phyloP scores from a whole-genome alignment of 352 stramenopile genomes.

The Peronosclerospora sorghi region DNA sequence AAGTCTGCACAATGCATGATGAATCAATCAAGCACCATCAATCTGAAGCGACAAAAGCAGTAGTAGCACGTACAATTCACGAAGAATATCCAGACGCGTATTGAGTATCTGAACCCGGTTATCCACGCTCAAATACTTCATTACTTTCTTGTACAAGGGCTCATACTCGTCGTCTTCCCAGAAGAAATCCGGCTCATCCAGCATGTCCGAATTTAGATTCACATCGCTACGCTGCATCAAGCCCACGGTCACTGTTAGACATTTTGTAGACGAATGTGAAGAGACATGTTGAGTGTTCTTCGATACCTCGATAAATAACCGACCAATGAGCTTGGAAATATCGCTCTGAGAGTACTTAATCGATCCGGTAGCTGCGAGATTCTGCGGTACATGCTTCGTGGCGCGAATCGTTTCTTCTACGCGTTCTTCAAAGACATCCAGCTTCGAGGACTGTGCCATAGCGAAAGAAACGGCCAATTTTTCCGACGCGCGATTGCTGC shows the following conservation, averaged over 20 bases:
- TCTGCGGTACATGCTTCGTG: slow-evolving; percentile 84
- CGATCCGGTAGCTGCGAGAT: slow-evolving; percentile 77
- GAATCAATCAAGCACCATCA: background rate
- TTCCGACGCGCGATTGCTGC: slow-evolving; percentile 70
- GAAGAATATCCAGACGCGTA: slow-evolving; percentile 87
- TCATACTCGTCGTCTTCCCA: slow-evolving; percentile 91
- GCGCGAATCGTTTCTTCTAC: slow-evolving; percentile 83
- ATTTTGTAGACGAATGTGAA: background rate
- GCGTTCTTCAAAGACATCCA: slow-evolving; percentile 89
- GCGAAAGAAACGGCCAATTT: slow-evolving; percentile 89
- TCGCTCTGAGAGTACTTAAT: slow-evolving; percentile 86
- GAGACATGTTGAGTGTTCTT: background rate
- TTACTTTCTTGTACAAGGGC: slow-evolving; percentile 85
- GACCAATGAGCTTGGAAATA: slow-evolving; percentile 87
- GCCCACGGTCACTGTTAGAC: slow-evolving; percentile 10
- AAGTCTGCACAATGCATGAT: slow-evolving; percentile 29
- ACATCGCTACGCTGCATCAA: slow-evolving; percentile 75
- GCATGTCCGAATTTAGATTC: slow-evolving; percentile 91
- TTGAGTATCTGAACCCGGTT: slow-evolving; percentile 90
- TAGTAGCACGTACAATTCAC: slow-evolving; percentile 69
- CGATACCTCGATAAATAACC: slow-evolving; percentile 79
- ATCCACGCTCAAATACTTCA: slow-evolving; percentile 89
- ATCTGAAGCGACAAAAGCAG: background rate
- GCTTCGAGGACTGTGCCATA: slow-evolving; percentile 87
- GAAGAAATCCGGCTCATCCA: slow-evolving; percentile 91